A percentile compares a stretch with the other conserved stretches of the same genome.
These are phyloP conservation scores for Pseudonitzschia pungens DNA, from an alignment of 108 stramenopile species.

Conservation along the genomic window DNA sequence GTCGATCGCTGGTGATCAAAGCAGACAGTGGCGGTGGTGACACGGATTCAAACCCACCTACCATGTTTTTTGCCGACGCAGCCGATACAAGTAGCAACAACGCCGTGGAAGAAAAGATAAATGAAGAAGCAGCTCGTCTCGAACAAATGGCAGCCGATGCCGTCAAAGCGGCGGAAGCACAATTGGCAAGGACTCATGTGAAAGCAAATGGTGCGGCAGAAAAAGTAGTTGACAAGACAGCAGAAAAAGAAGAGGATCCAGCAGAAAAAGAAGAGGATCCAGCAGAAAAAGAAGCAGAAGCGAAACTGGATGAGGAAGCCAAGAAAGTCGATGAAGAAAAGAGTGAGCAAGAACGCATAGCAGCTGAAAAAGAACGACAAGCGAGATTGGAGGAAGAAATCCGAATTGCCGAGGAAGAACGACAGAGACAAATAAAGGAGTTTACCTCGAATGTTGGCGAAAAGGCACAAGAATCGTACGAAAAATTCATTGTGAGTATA, in stretches of 20 bases:
- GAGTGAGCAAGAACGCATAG: not conserved
- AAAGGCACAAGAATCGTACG: slow-evolving; percentile 3
- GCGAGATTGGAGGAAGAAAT: slow-evolving; percentile 14
- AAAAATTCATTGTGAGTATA: slow-evolving; percentile 12
- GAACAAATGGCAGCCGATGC: not conserved
- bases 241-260: not conserved
- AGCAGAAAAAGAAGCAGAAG: not conserved
- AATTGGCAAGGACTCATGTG: not conserved
- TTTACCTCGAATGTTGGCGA: not conserved
- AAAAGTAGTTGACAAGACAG: not conserved
- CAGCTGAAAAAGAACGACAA: not conserved
- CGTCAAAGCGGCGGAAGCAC: not conserved
- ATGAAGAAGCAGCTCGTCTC: not conserved
- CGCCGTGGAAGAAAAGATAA: not conserved
- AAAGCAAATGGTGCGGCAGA: too few species aligned
- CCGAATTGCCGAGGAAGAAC: slow-evolving; percentile 19
- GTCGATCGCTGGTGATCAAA: not conserved
- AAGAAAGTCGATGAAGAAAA: slow-evolving; percentile 13
- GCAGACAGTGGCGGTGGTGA: slow-evolving; percentile 1
- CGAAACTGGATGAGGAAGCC: not conserved
- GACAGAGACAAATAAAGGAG: not conserved
- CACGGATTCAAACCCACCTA: not conserved
- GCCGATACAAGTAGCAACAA: not conserved
- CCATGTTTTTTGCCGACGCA: not conserved
- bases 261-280: not conserved